Conservation (phyloP, 1,284 basidiomycete species). For the Takashimella koratensis region DNA sequence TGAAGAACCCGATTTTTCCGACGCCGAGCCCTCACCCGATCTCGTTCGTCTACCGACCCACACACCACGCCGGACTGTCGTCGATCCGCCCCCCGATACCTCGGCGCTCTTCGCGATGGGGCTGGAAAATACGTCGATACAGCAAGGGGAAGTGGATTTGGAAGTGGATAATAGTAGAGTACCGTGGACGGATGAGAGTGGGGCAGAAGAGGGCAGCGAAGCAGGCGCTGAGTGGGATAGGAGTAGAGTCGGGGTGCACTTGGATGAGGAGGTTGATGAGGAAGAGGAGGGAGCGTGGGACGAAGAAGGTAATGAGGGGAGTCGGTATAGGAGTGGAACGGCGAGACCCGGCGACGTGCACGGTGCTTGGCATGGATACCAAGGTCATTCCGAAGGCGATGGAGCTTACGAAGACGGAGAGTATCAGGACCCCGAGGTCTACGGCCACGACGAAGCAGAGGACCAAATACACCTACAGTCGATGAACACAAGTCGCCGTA, state of each 20-base stretch:
- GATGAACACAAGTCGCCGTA: too few species aligned
- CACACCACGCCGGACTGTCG: constrained; percentile 4
- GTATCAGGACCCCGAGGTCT: too few species aligned
- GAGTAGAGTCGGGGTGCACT: too few species aligned
- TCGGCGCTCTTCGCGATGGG: constrained; percentile 28
- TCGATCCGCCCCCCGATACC: constrained; percentile 20
- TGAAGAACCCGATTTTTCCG: not conserved
- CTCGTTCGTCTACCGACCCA: not conserved
- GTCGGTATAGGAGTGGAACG: not conserved
- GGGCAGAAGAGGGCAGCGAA: not conserved
- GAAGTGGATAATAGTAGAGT: constrained; percentile 31
- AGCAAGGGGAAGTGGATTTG: constrained; percentile 26
- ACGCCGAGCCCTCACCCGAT: not conserved
- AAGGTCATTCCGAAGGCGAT: too few species aligned
- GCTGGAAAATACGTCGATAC: constrained; percentile 11
- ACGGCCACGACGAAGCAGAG: too few species aligned
- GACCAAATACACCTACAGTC: too few species aligned
- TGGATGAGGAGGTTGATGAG: too few species aligned
- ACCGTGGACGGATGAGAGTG: constrained; percentile 14
- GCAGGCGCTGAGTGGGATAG: too few species aligned
- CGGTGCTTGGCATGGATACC: too few species aligned
- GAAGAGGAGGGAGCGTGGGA: constrained; percentile 2
- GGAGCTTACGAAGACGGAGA: too few species aligned
- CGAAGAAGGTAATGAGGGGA: not conserved
- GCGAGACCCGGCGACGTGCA: not conserved